These are phyloP conservation scores for Malassezia sympodialis DNA, from an alignment of 1,284 basidiomycete genomes.

Conservation along the genomic window DNA sequence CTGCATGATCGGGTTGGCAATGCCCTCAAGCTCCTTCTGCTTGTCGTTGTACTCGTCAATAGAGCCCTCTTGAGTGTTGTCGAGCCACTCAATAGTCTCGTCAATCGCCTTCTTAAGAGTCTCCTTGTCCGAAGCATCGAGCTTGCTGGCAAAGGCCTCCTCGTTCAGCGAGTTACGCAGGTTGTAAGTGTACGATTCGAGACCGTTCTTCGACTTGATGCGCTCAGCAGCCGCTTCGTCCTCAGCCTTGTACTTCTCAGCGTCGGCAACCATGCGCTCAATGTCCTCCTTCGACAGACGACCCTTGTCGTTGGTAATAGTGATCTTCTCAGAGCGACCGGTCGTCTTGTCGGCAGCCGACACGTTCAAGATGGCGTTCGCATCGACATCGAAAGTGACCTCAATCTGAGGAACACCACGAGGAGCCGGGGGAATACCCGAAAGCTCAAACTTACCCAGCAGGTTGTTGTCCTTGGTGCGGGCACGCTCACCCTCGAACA, in stretches of 20 bases:
- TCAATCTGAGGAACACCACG: slow-evolving; percentile 97
- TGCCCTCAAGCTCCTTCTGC: slow-evolving; percentile 86
- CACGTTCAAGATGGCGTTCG: slow-evolving; percentile 95
- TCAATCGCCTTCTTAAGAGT: slow-evolving; percentile 74
- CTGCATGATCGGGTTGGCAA: slow-evolving; percentile 91
- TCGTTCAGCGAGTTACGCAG: slow-evolving; percentile 63
- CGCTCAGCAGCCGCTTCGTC: slow-evolving; percentile 55
- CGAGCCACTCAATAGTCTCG: slow-evolving; percentile 80
- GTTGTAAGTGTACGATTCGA: slow-evolving; percentile 93
- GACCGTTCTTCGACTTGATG: slow-evolving; percentile 65
- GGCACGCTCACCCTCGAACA: slow-evolving; percentile 97
- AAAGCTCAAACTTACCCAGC: slow-evolving; percentile 96
- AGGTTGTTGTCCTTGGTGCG: slow-evolving; percentile 99
- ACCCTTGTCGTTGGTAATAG: slow-evolving; percentile 97
- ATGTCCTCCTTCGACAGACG: slow-evolving; percentile 97
- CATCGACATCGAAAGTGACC: slow-evolving; percentile 97
- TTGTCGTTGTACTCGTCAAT: slow-evolving; percentile 92
- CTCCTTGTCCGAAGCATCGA: slow-evolving; percentile 75
- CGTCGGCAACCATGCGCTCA: slow-evolving; percentile 66
- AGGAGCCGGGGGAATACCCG: slow-evolving; percentile 92
- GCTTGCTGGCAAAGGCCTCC: slow-evolving; percentile 58
- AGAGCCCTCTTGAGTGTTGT: slow-evolving; percentile 73
- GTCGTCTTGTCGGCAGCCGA: slow-evolving; percentile 94
- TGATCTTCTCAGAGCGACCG: slow-evolving; percentile 84
- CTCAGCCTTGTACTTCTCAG: slow-evolving; percentile 66